Evolutionary conservation across 148 eudicot species (phyloP).

Genomic region (Nepenthes gracilis): DNA sequence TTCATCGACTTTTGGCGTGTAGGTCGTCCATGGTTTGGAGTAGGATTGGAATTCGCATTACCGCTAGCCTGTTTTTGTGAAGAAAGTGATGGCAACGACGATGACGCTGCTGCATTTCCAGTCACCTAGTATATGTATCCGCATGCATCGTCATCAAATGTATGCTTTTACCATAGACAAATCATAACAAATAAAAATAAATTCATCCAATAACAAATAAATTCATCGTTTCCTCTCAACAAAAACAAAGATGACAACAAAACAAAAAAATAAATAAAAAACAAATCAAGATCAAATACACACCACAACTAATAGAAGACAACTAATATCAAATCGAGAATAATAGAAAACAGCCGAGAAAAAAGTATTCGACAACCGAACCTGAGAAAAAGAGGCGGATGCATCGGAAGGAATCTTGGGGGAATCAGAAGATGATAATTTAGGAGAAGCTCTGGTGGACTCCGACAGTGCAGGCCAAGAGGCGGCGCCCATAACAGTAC

Average conservation of each 20-base stretch:
- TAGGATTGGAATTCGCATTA: constrained; percentile 26
- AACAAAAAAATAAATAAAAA: no score
- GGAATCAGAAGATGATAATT: constrained; percentile 35
- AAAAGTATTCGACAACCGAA: constrained; percentile 5
- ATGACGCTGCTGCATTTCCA: not conserved
- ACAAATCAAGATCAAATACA: no score
- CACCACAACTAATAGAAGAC: no score
- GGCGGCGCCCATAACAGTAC: constrained; percentile 55
- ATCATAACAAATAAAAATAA: no score
- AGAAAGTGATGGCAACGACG: not conserved
- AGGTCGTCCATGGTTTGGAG: constrained; percentile 32
- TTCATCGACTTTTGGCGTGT: constrained; percentile 47
- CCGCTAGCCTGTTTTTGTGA: constrained; percentile 26
- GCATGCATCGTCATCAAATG: no score
- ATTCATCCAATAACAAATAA: no score
- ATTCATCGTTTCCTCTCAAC: no score
- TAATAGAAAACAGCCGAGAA: not conserved
- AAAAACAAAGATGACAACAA: no score
- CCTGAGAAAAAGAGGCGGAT: constrained; percentile 33
- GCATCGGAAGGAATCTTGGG: constrained; percentile 30
- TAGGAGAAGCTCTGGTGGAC: constrained; percentile 49
- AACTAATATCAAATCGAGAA: no score
- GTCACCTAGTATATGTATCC: not conserved
- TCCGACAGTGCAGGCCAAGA: constrained; percentile 82
- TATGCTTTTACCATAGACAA: no score